Conservation (phyloP, 805 yeast species). For the Kodamaea hsintzibuensis region DNA sequence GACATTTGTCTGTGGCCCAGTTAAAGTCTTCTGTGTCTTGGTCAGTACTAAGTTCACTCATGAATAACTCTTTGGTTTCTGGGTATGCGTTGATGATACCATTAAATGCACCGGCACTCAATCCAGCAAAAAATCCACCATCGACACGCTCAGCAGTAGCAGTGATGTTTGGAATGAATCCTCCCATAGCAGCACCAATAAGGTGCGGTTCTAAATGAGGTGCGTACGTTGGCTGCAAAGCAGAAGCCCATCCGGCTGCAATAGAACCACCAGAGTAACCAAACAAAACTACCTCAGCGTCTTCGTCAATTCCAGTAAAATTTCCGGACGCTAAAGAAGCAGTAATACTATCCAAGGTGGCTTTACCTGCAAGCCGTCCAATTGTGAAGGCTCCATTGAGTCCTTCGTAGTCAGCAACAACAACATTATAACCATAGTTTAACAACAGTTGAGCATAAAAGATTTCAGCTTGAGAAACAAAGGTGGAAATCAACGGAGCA, state of each 20-base stretch:
- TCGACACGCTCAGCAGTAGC: constrained; percentile 24
- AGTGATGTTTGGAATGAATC: constrained; percentile 35
- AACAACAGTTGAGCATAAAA: constrained; percentile 15
- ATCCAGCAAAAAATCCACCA: constrained; percentile 29
- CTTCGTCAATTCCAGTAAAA: constrained; percentile 20
- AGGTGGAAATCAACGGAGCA: constrained; percentile 6
- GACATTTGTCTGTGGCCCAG: constrained; percentile 7
- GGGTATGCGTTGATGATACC: constrained; percentile 38
- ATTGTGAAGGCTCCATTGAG: constrained; percentile 20
- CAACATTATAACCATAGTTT: constrained; percentile 21
- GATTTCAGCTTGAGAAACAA: constrained; percentile 16
- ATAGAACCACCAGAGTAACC: constrained; percentile 30
- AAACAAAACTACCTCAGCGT: constrained; percentile 20
- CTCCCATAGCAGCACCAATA: constrained; percentile 38
- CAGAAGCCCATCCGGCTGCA: constrained; percentile 27
- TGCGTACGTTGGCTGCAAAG: constrained; percentile 24
- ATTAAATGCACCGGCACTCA: constrained; percentile 27
- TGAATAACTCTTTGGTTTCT: constrained; percentile 10
- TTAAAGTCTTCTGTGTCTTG: constrained; percentile 4
- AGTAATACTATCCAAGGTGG: constrained; percentile 20
- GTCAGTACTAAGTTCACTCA: not conserved
- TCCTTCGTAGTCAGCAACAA: constrained; percentile 24
- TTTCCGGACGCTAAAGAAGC: constrained; percentile 17
- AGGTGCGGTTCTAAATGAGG: constrained; percentile 18
- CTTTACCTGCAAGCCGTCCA: constrained; percentile 20